Percentiles rank a stretch among this genome's conserved stretches.
phyloP scores from a whole-genome alignment of 2,329 filamentous ascomycete genomes.

The Fusarium liriodendri region DNA sequence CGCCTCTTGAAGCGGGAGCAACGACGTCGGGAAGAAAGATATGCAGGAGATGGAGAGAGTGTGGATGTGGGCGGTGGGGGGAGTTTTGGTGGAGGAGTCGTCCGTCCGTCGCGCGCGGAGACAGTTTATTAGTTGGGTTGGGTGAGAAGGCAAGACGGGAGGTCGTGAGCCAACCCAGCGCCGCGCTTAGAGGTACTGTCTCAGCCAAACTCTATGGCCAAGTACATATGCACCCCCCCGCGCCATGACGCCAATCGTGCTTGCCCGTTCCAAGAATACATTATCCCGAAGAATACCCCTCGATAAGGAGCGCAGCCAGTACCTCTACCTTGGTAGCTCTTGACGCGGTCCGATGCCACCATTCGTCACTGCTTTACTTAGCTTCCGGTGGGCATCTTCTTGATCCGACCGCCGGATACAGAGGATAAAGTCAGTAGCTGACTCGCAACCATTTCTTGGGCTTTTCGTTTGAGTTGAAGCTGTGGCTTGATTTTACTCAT shows the following conservation, averaged over 20 bases:
- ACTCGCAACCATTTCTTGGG: not conserved
- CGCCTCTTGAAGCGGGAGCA: conserved; percentile 31
- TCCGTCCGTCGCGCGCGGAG: conserved; percentile 22
- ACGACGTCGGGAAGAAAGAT: conserved; percentile 35
- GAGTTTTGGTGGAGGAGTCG: conserved; percentile 36
- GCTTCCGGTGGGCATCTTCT: conserved; percentile 9
- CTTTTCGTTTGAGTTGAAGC: not conserved
- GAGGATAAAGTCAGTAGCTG: not conserved
- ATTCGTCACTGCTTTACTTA: conserved; percentile 16
- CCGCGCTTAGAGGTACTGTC: conserved; percentile 25
- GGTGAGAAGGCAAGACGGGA: not conserved
- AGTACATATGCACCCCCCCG: conserved; percentile 19
- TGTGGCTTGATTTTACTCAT: not conserved
- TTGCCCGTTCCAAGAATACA: conserved; percentile 23
- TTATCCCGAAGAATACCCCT: conserved; percentile 34
- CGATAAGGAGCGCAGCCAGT: conserved; percentile 8
- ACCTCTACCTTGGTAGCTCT: conserved; percentile 10
- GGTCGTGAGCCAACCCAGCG: conserved; percentile 13
- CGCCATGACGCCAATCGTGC: conserved; percentile 36
- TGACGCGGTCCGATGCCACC: conserved; percentile 28
- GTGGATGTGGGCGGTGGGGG: conserved; percentile 43
- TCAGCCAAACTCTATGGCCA: conserved; percentile 6
- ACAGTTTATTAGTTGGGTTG: conserved; percentile 19
- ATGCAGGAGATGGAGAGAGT: conserved; percentile 38
- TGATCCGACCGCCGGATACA: not conserved